A percentile compares a stretch with the other conserved stretches of the same genome.
Conservation (phyloP, 2,329 filamentous ascomycete genomes). For the Podosphaera fusca region DNA sequence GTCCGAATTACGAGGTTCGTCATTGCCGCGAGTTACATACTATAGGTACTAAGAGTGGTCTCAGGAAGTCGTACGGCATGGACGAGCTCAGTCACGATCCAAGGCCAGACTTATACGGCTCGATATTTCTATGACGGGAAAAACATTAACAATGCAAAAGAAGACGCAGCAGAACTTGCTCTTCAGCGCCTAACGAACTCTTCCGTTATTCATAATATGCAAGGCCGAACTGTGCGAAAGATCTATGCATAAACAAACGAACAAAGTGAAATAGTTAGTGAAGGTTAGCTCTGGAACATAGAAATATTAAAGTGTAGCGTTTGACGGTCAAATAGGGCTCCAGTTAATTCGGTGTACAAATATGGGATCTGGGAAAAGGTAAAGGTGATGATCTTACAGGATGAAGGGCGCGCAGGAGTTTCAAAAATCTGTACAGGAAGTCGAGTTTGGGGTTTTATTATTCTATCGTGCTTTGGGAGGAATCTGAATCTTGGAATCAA, state of each 20-base stretch:
- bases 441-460: no score
- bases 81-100: conserved; percentile 60
- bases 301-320: background rate
- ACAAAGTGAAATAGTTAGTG: background rate
- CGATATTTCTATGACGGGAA: conserved; percentile 83
- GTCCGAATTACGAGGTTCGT: conserved; percentile 50
- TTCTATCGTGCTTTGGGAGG: no score
- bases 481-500: no score
- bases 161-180: conserved; percentile 76
- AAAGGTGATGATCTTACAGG: background rate
- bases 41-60: conserved; percentile 4
- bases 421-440: background rate
- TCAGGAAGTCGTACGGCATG: conserved; percentile 74
- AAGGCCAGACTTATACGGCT: conserved; percentile 40
- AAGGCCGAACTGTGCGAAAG: background rate
- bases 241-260: background rate
- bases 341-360: background rate
- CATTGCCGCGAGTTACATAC: conserved; percentile 9
- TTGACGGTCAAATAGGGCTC: background rate
- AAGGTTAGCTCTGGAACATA: background rate
- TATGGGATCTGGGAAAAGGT: background rate
- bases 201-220: background rate
- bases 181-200: conserved; percentile 27
- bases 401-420: background rate
- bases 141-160: conserved; percentile 66